Evolutionary conservation across 1,284 basidiomycete genomes (phyloP).

Genomic region (Irpex sp.): DNA sequence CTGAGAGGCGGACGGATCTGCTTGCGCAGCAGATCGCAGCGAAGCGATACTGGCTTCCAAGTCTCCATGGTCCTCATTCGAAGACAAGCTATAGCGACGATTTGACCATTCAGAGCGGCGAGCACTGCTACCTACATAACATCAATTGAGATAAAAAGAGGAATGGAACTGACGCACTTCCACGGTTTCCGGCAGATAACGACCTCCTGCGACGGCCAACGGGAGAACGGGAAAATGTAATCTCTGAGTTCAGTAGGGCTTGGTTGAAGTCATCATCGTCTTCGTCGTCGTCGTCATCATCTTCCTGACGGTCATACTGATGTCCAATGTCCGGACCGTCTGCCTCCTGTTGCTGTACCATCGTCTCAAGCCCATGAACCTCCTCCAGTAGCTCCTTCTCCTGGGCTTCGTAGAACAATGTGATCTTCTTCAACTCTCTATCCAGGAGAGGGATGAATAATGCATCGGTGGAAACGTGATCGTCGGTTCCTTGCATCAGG

Average conservation of each 20-base stretch:
- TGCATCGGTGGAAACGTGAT: conserved; percentile 42
- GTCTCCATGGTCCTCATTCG: conserved; percentile 43
- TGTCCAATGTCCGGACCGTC: conserved; percentile 48
- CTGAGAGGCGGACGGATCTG: conserved; percentile 3
- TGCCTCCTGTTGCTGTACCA: conserved; percentile 65
- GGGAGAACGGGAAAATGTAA: conserved; percentile 18
- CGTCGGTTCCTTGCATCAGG: conserved; percentile 40
- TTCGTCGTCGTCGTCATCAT: conserved; percentile 61
- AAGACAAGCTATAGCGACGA: conserved; percentile 52
- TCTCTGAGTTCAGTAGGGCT: conserved; percentile 19
- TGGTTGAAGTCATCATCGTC: conserved; percentile 39
- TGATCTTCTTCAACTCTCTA: conserved; percentile 82
- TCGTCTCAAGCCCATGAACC: conserved; percentile 61
- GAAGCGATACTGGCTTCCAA: conserved; percentile 39
- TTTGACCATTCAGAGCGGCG: conserved; percentile 18
- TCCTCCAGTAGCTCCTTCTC: conserved; percentile 70
- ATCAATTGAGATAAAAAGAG: background rate
- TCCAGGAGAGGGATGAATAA: conserved; percentile 78
- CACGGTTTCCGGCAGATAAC: conserved; percentile 7
- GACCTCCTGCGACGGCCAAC: conserved; percentile 22
- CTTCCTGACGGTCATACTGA: conserved; percentile 46
- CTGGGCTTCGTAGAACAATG: conserved; percentile 77
- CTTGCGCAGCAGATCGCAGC: conserved; percentile 24
- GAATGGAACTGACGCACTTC: conserved; percentile 29
- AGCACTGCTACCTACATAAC: conserved; percentile 6